Evolutionary conservation across 257 asterid species (phyloP), one percentile per base, ranked within the genome.

Genomic region (Jacaranda copaia): DNA sequence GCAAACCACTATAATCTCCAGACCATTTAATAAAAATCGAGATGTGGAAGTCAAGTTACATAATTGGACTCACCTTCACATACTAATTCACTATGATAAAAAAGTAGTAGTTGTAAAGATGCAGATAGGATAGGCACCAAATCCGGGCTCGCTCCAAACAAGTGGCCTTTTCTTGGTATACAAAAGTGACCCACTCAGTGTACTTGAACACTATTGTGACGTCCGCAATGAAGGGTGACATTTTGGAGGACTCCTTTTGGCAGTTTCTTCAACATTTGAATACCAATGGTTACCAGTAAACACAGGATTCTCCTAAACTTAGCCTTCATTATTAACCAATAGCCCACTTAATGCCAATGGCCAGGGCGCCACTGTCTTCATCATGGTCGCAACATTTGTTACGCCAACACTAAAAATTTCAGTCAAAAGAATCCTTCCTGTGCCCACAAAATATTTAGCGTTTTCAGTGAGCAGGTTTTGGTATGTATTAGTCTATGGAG

Each of bases 171-270:
- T 64, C 35, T 59, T 13, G 25, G 61, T 18, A 36, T 46, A 57
- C 18, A 65, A 48, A 52, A 64, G 35, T 18, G 60, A 42, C 77
- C 79, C 61, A 62, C 80, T 68, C 39, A 78, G 74, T 74, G 68
- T 74, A 68, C 74, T 79, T 59, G 4, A 62, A 64, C 58, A 63
- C 38, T 16, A 43, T 75, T 8, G 46, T 68, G 70, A 75, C 53
- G 75, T 18, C 57, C 67, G 65, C 53, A 80, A 16, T 58, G 76
- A 55, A 73, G 19, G 40, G 58, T 61, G 83, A 70, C 74, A 10
- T 72, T 72, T 78, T 77, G 87, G 83, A 79, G 75, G 63, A 45
- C 73, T 72, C 53, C 56, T 66, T 73, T 83, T 79, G 84, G 79
- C 66, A 57, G 38, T 18, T 52, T 64, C 67, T 13, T 51, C 36